Evolutionary conservation across 805 yeast genomes (phyloP).

Genomic region (Cyberlindnera meyerae): DNA sequence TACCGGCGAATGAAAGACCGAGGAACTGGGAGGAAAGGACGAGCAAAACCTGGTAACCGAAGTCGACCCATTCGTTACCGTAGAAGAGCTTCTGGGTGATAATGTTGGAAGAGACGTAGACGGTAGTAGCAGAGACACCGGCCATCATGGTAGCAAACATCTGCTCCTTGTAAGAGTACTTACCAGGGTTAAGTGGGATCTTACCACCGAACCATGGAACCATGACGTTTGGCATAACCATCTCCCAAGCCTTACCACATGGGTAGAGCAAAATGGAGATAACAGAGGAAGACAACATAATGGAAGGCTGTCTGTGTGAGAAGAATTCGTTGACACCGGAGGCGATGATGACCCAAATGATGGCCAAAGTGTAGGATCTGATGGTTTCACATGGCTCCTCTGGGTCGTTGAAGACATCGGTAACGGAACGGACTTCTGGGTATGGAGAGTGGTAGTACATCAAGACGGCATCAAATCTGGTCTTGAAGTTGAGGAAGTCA

Average conservation of each 20-base stretch:
- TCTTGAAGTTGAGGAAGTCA: slow-evolving; percentile 6
- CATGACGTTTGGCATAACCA: slow-evolving; percentile 42
- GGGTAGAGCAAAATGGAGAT: slow-evolving; percentile 44
- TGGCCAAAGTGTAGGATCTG: slow-evolving; percentile 34
- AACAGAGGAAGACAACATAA: slow-evolving; percentile 39
- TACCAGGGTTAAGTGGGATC: slow-evolving; percentile 52
- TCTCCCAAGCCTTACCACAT: slow-evolving; percentile 38
- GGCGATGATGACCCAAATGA: slow-evolving; percentile 47
- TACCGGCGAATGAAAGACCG: slow-evolving; percentile 65
- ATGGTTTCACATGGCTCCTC: slow-evolving; percentile 45
- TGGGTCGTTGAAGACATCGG: slow-evolving; percentile 47
- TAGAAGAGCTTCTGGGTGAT: slow-evolving; percentile 30
- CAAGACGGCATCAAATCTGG: slow-evolving; percentile 7
- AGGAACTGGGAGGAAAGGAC: slow-evolving; percentile 53
- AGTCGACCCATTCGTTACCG: slow-evolving; percentile 27
- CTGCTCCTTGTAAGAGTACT: slow-evolving; percentile 62
- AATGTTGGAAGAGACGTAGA: slow-evolving; percentile 36
- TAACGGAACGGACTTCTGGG: slow-evolving; percentile 63
- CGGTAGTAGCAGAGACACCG: slow-evolving; percentile 26
- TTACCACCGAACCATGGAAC: slow-evolving; percentile 35
- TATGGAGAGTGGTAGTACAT: slow-evolving; percentile 46
- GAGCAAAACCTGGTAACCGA: slow-evolving; percentile 51
- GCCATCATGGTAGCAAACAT: slow-evolving; percentile 51
- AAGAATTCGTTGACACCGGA: slow-evolving; percentile 54
- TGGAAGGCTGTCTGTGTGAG: slow-evolving; percentile 48